A percentile compares a stretch with the other conserved stretches of the same genome.
These are phyloP conservation scores for Davidsoniella australis DNA, from an alignment of 2,329 filamentous ascomycete species.

Conservation along the genomic window DNA sequence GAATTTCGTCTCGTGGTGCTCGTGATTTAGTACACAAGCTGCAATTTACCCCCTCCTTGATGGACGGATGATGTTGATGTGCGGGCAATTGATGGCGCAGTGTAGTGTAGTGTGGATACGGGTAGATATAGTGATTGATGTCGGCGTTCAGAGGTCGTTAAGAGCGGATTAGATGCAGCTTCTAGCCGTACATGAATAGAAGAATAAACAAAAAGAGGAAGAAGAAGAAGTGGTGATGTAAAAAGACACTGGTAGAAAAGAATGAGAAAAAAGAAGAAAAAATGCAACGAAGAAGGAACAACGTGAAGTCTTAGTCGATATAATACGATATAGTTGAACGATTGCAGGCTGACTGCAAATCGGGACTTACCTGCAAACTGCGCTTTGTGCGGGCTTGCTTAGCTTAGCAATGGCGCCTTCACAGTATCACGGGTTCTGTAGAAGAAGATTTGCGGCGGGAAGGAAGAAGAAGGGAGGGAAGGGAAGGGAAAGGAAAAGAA, in stretches of 20 bases:
- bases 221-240: conserved; percentile 1
- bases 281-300: conserved; percentile 4
- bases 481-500: not conserved
- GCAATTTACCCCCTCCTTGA: no score
- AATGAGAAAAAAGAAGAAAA: conserved; percentile 5
- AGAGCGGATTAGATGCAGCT: not conserved
- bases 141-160: not conserved
- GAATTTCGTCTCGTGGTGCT: no score
- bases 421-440: not conserved
- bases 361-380: conserved; percentile 3
- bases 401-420: not conserved
- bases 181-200: not conserved
- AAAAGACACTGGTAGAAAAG: conserved; percentile 8
- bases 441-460: not conserved
- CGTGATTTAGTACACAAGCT: no score
- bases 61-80: no score
- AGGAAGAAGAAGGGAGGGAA: conserved; percentile 1
- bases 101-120: not conserved
- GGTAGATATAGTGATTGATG: not conserved
- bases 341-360: not conserved
- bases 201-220: not conserved
- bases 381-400: not conserved
- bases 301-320: conserved; percentile 4
- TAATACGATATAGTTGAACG: not conserved
- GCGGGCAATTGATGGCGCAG: no score